Evolutionary conservation across 2,329 filamentous ascomycete species (phyloP), one percentile per base, ranked within the genome.

Genomic region (Hypoxylon sp.): DNA sequence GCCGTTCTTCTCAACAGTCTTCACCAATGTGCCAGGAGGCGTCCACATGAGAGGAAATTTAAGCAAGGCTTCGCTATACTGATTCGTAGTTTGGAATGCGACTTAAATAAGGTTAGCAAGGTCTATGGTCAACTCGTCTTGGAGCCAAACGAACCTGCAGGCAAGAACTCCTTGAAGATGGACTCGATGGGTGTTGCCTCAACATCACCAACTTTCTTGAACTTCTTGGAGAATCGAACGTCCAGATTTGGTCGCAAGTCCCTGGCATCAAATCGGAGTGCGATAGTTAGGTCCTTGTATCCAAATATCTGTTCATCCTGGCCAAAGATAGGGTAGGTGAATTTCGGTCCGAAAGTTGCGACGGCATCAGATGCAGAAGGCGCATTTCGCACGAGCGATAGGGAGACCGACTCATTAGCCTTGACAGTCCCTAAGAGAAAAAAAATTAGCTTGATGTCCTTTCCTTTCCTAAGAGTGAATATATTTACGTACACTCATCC

Each of bases 241-340:
- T 90, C 86, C 33, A 98, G 79, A 73, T 92, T 88, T 0, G 94
- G 94, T 72, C 90, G 90, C 82, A 98, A 89, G 78, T 98, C 92
- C 78, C 84, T 86, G 14, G 87, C 86, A 77, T 89, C 84, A 74
- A 85, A 91, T 69, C 89, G 89, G 61, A 98, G 82, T 70, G 89
- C 88, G 77, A 98, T 91, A 71, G 89, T 89, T 61, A 97, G 86
- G 59, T 90, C 89, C 78, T 94, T 91, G 84, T 98, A 97, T 39
- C 95, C 95, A 74, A 97, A 94, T 71, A 98, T 95, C 31, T 87
- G 88, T 80, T 99, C 94, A 8, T 96, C 91, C n/a, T 98, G 92
- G 75, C 94, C 94, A 74, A 98, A 98, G 71, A 99, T 92, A 1
- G 93, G 85, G 80, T 98, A 97, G 17, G 95, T 98, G 79, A 94